phyloP scores from a whole-genome alignment of 805 yeast species.

The Saccharomycopsis guyanensis region DNA sequence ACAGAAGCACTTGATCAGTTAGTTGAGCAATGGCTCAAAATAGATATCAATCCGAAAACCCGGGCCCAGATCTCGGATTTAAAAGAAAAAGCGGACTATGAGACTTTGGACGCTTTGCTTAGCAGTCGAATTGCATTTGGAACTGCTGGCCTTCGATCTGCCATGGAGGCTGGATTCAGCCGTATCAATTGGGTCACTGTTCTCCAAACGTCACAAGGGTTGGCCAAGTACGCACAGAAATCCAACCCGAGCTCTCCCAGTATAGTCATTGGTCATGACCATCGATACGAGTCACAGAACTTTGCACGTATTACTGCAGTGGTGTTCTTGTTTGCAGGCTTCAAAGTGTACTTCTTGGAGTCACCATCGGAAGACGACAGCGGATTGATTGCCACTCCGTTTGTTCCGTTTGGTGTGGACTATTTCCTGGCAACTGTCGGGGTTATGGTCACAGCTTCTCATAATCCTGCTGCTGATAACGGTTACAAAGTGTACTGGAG shows the following conservation, averaged over 20 bases:
- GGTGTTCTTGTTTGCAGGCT: constrained; percentile 61
- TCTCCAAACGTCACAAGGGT: constrained; percentile 83
- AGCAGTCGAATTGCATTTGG: constrained; percentile 68
- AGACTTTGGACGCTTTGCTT: constrained; percentile 24
- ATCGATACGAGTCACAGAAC: constrained; percentile 68
- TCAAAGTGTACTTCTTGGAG: constrained; percentile 53
- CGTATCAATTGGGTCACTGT: constrained; percentile 87
- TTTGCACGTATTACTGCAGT: constrained; percentile 77
- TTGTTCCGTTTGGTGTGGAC: constrained; percentile 85
- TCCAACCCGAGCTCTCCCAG: constrained; percentile 26
- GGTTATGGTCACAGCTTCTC: constrained; percentile 93
- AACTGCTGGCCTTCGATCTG: constrained; percentile 84
- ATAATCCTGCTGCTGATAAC: constrained; percentile 86
- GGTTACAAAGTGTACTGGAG: constrained; percentile 92
- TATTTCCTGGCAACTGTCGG: constrained; percentile 61
- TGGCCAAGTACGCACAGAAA: constrained; percentile 41
- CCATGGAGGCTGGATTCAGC: constrained; percentile 86
- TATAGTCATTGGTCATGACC: constrained; percentile 87
- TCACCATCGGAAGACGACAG: constrained; percentile 12
- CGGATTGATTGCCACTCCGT: constrained; percentile 66
- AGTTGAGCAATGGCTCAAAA: constrained; percentile 32
- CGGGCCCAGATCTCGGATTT: constrained; percentile 12
- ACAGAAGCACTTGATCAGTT: constrained; percentile 24
- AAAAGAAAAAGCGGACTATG: not conserved
- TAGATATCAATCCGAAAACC: constrained; percentile 27